Evolutionary conservation across 2,329 filamentous ascomycete genomes (phyloP).

Genomic region (Raffaelea ambrosiae): DNA sequence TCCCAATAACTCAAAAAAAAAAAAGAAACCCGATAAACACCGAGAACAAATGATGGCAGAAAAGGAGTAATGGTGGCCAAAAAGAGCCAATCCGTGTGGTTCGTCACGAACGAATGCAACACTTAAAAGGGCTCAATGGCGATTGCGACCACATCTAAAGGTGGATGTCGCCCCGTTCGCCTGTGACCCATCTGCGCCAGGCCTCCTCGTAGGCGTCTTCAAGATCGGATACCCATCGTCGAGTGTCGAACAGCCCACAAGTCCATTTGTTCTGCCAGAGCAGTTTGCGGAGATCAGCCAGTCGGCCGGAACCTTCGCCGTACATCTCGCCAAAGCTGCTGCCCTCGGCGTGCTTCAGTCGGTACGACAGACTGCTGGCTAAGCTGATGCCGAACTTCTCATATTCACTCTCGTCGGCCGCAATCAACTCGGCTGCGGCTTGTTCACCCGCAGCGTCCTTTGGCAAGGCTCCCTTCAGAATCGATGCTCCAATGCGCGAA

Average conservation of each 20-base stretch:
- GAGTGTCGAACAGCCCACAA: conserved; percentile 85
- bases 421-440: conserved; percentile 70
- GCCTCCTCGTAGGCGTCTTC: conserved; percentile 83
- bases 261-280: conserved; percentile 78
- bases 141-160: conserved; percentile 28
- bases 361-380: conserved; percentile 55
- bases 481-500: conserved; percentile 93
- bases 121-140: too few relatives aligned
- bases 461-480: conserved; percentile 81
- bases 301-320: conserved; percentile 54
- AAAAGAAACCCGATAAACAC: background rate
- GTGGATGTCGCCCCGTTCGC: conserved; percentile 89
- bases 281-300: conserved; percentile 71
- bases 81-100: too few relatives aligned
- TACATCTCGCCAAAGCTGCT: conserved; percentile 26
- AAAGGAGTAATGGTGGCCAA: background rate
- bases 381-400: conserved; percentile 67
- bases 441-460: conserved; percentile 55
- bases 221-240: conserved; percentile 81
- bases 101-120: too few relatives aligned
- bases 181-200: conserved; percentile 80
- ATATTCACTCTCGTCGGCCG: conserved; percentile 70
- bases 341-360: conserved; percentile 2
- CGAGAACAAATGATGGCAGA: background rate
- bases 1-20: background rate